Evolutionary conservation across 495 filamentous ascomycete genomes (phyloP).

Genomic region (Hyaloscypha finlandica): DNA sequence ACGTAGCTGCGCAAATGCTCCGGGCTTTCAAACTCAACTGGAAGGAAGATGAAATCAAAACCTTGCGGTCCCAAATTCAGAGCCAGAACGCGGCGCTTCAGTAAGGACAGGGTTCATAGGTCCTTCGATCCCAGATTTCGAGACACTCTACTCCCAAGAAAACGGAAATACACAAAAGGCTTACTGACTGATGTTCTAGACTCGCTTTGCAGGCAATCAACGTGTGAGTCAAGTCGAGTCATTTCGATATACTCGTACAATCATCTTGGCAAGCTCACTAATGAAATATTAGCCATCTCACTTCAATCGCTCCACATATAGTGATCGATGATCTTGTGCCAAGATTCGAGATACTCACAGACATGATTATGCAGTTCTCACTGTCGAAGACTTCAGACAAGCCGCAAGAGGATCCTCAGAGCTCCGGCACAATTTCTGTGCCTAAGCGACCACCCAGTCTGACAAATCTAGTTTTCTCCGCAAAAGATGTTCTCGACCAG

Average conservation of each 20-base stretch:
- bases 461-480: too few species aligned
- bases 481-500: background rate
- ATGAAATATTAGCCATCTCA: background rate
- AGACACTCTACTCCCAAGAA: too few species aligned
- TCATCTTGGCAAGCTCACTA: background rate
- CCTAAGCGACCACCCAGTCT: too few species aligned
- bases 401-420: too few species aligned
- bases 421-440: too few species aligned
- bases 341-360: background rate
- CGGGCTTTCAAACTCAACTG: background rate
- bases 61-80: background rate
- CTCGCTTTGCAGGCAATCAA: background rate
- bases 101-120: background rate
- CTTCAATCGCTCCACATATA: background rate
- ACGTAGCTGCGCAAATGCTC: background rate
- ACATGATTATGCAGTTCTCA: background rate
- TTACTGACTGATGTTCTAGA: too few species aligned
- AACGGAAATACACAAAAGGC: too few species aligned
- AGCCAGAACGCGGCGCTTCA: background rate
- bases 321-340: background rate
- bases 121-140: too few species aligned
- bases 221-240: background rate
- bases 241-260: background rate
- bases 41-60: background rate
- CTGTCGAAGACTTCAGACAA: too few species aligned